These are phyloP conservation scores for Cryptomeria japonica DNA, from an alignment of 75 land plant species.

Conservation along the genomic window DNA sequence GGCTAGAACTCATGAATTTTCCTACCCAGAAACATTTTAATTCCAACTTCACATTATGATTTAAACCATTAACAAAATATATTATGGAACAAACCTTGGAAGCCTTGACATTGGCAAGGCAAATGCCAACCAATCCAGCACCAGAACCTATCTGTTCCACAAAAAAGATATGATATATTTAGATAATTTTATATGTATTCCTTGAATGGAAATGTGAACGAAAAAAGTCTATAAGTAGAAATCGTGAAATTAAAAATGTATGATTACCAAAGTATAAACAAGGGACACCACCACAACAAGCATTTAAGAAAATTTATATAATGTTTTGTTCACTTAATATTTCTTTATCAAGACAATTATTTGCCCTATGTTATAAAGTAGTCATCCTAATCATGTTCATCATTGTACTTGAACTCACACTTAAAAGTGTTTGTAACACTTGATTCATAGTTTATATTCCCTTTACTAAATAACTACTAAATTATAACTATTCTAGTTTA, in stretches of 20 bases:
- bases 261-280: neutral
- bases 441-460: neutral
- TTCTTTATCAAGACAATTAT: neutral
- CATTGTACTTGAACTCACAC: neutral
- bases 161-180: slow-evolving; percentile 11
- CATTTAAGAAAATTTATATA: neutral
- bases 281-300: neutral
- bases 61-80: neutral
- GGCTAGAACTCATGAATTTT: neutral
- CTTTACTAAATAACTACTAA: neutral
- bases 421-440: neutral
- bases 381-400: neutral
- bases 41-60: neutral
- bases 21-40: neutral
- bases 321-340: neutral
- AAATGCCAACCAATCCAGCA: slow-evolving; percentile 81
- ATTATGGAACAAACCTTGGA: slow-evolving; percentile 50
- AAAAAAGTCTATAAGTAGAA: neutral
- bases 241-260: neutral
- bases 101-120: slow-evolving; percentile 65
- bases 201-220: neutral
- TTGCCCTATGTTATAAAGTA: neutral
- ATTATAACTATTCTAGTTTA: neutral
- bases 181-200: neutral
- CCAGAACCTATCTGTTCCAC: slow-evolving; percentile 85